Percentiles rank a stretch among this genome's conserved stretches.
Conservation (phyloP, 176 grass and related monocot genomes). For the Avena atlantica region DNA sequence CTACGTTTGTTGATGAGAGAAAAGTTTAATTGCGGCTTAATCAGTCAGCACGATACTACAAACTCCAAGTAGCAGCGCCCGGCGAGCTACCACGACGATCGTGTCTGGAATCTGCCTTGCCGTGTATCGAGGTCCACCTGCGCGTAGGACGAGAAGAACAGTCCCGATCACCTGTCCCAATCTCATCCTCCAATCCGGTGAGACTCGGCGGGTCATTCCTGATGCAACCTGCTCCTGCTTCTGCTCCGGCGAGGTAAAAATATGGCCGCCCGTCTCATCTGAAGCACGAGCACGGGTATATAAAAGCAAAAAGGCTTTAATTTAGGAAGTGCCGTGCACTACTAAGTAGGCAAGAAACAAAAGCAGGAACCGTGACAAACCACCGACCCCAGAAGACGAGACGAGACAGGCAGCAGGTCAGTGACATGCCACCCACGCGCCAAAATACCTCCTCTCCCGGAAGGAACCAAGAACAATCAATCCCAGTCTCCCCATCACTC, state of each 20-base stretch:
- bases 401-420: neutral
- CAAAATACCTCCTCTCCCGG: neutral
- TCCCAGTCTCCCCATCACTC: neutral
- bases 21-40: no score
- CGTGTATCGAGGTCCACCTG: no score
- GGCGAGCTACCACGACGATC: no score
- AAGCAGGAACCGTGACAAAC: slow-evolving; percentile 22
- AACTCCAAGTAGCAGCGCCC: no score
- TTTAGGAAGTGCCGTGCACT: slow-evolving; percentile 16
- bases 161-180: no score
- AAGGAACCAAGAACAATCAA: slow-evolving; percentile 23
- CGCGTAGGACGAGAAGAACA: no score
- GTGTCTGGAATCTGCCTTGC: no score
- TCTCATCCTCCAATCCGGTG: no score
- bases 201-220: no score
- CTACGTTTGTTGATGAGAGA: no score
- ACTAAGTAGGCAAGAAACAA: slow-evolving; percentile 18
- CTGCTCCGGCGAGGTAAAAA: neutral
- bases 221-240: no score
- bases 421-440: slow-evolving; percentile 49
- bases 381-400: neutral
- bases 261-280: neutral
- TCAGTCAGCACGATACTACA: no score
- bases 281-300: neutral
- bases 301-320: neutral